Percentiles rank a stretch among this genome's conserved stretches.
Evolutionary conservation across 225 moss, liverwort and hornwort species (phyloP).

Genomic region (Straminergon stramineum): DNA sequence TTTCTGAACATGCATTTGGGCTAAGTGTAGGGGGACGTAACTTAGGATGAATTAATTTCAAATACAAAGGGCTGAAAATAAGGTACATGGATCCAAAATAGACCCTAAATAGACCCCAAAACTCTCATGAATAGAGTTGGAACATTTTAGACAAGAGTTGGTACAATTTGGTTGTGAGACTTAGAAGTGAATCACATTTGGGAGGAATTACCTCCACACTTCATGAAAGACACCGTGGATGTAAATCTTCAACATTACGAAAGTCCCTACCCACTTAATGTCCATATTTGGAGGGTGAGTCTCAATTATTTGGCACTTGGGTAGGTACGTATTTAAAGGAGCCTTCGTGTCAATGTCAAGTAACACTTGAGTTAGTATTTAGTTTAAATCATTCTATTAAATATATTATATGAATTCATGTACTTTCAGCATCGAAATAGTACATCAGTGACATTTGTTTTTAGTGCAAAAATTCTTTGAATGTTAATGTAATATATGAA

Average conservation of each 20-base stretch:
- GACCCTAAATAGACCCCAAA: fast-evolving
- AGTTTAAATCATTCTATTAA: not conserved
- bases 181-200: not conserved
- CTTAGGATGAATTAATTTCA: not conserved
- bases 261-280: not conserved
- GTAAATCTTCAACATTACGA: not conserved
- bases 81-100: not conserved
- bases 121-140: fast-evolving
- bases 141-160: not conserved
- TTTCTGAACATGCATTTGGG: fast-evolving
- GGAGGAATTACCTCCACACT: fast-evolving
- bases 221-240: not conserved
- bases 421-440: not conserved
- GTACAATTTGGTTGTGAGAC: fast-evolving
- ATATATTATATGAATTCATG: not conserved
- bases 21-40: no score
- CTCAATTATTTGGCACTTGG: not conserved
- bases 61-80: not conserved
- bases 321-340: not conserved
- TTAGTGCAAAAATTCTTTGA: fast-evolving
- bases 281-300: fast-evolving
- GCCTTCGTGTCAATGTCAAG: not conserved
- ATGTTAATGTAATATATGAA: not conserved
- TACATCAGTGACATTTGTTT: not conserved
- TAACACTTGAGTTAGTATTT: not conserved